Evolutionary conservation across 805 yeast genomes (phyloP).

Genomic region (Yamadazyma sp.): DNA sequence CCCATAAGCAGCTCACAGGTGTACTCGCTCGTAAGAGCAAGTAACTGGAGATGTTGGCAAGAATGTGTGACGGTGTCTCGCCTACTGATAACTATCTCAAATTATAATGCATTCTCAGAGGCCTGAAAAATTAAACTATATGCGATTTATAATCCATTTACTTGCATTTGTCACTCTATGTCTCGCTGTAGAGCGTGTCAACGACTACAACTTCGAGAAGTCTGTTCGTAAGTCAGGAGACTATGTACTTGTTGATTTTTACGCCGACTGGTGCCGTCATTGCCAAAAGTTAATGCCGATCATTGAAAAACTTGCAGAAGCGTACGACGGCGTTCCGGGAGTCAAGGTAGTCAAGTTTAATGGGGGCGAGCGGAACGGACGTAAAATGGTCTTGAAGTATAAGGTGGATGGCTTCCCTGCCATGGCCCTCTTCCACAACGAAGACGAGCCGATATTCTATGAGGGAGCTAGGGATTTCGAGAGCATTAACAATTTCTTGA

Average conservation of each 20-base stretch:
- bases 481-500: constrained; percentile 53
- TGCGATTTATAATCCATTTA: constrained; percentile 1
- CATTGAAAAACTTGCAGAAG: constrained; percentile 35
- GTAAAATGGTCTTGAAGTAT: constrained; percentile 48
- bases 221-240: constrained; percentile 56
- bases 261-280: constrained; percentile 74
- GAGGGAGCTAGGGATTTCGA: constrained; percentile 54
- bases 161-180: constrained; percentile 2
- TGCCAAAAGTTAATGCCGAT: constrained; percentile 59
- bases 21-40: too few relatives aligned
- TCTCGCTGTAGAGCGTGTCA: constrained; percentile 36
- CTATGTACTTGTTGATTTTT: constrained; percentile 47
- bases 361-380: constrained; percentile 53
- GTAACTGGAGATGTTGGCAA: too few relatives aligned
- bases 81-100: too few relatives aligned
- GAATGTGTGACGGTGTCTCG: too few relatives aligned
- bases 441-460: constrained; percentile 52
- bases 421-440: constrained; percentile 55
- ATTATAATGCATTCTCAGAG: neutral
- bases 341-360: constrained; percentile 56
- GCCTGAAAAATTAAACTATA: too few relatives aligned
- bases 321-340: constrained; percentile 30
- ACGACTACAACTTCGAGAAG: constrained; percentile 52
- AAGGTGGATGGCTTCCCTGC: constrained; percentile 67
- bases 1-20: too few relatives aligned